phyloP scores from a whole-genome alignment of 306 rosid species.

The Glycyrrhiza uralensis region DNA sequence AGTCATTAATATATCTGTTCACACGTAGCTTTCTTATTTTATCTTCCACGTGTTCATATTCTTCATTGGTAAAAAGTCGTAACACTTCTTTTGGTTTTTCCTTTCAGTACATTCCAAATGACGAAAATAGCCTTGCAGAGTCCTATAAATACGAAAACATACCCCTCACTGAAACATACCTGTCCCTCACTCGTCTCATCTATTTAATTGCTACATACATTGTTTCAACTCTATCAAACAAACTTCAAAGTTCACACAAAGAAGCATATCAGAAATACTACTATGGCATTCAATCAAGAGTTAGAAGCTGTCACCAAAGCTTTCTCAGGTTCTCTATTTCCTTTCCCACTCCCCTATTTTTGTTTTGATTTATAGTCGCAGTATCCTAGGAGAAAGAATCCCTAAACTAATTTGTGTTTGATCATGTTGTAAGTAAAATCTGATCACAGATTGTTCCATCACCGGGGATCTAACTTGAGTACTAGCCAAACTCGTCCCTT shows the following conservation, averaged over 20 bases:
- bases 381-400: too few relatives aligned
- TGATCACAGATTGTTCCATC: too few relatives aligned
- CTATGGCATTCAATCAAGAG: slow-evolving; percentile 60
- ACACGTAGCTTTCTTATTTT: background rate
- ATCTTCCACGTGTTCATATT: background rate
- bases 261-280: background rate
- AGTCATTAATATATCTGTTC: background rate
- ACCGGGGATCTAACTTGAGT: too few relatives aligned
- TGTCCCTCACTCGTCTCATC: background rate
- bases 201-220: background rate
- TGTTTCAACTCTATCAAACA: background rate
- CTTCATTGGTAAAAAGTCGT: background rate
- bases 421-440: too few relatives aligned
- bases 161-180: background rate
- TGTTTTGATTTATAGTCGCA: too few relatives aligned
- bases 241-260: too few relatives aligned
- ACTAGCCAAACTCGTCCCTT: too few relatives aligned
- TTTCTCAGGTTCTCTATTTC: slow-evolving; percentile 61
- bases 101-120: background rate
- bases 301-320: slow-evolving; percentile 63
- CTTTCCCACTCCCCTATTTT: background rate
- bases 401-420: too few relatives aligned
- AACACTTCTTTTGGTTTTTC: background rate
- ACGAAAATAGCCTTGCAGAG: slow-evolving; percentile 34
- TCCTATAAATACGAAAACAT: slow-evolving; percentile 21